Base-by-base conservation (phyloP, 2,329 filamentous ascomycete genomes). In the Trichoderma cornu-damae region DNA sequence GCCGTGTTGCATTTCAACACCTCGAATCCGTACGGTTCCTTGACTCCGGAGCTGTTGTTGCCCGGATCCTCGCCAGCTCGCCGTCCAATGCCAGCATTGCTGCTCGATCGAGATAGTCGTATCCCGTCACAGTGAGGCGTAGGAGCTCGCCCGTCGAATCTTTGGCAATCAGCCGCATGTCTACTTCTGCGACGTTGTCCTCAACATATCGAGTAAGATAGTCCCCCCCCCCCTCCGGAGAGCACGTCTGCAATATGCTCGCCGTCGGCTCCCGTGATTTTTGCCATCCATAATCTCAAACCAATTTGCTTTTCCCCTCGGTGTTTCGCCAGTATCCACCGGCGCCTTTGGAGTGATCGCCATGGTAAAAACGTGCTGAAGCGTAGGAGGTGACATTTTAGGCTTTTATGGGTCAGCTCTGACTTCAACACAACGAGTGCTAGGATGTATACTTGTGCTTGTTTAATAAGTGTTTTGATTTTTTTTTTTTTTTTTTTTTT, bases 281-380 rank as follows among this genome's bases (percentile, higher is more conserved):
- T 18, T 26, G 3, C 51, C 51, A n/a, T 30, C 32, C 7, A 40
- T 30, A 32, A 55, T 38, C 20, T 55, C 51, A 30, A 55, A 47
- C 51, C 51, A 55, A 12, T 47, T 55, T 26, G 51, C 42, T 12
- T 55, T 55, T 22, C 51, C 51, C 12, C 51, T 46, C 20, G 51
- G 51, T 0, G 51, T 55, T 38, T 46, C 32, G n/a, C 51, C 51
- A 3, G 20, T n/a, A 12, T 55, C 14, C 11, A 47, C 4, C 1
- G 51, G 42, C 6, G n/a, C 26, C 12, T 55, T 55, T 4, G 42
- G 32, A 1, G 32, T 55, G 14, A 55, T 44, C 16, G 51, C n/a
- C 51, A 55, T 47, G 4, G 30, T 55, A 18, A 55, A 55, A n/a
- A 47, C 32, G 32, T 46, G 42, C 6, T 47, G 46, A 32, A 55